These are phyloP conservation scores for Sesbania bispinosa DNA, from an alignment of 306 rosid genomes.

Conservation along the genomic window DNA sequence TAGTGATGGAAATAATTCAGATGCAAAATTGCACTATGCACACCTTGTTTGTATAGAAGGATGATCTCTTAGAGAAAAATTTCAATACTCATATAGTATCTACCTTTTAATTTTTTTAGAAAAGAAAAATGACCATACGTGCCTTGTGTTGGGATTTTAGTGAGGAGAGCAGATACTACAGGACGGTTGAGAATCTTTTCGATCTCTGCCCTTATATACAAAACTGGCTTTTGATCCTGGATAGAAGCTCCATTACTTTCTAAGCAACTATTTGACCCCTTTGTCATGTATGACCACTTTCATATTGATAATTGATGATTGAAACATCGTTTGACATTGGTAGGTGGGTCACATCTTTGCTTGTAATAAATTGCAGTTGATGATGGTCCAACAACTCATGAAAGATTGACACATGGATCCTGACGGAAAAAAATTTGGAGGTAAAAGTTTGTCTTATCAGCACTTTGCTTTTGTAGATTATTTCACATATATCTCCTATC, in stretches of 20 bases:
- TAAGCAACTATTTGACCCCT: neutral
- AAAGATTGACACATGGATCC: slow-evolving; percentile 69
- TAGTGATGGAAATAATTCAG: too few species aligned
- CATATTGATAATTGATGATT: neutral
- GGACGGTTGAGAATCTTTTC: neutral
- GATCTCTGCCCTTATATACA: neutral
- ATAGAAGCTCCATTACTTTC: neutral
- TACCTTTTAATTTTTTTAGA: too few species aligned
- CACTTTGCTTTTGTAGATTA: neutral
- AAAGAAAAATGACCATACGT: too few species aligned
- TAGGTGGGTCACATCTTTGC: neutral
- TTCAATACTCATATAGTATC: too few species aligned
- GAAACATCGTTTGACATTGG: slow-evolving; percentile 10
- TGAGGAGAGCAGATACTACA: too few species aligned
- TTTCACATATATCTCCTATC: neutral
- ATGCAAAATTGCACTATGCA: neutral
- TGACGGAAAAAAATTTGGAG: slow-evolving; percentile 74
- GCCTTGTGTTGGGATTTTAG: too few species aligned
- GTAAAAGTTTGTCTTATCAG: slow-evolving; percentile 36
- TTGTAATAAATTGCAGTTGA: slow-evolving; percentile 50
- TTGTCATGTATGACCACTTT: neutral
- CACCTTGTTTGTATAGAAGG: too few species aligned
- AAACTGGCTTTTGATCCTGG: neutral
- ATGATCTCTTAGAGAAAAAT: too few species aligned
- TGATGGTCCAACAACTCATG: slow-evolving; percentile 32